Evolutionary conservation across 208 protist species (phyloP).

Genomic region (Tritrichomonas musculus): DNA sequence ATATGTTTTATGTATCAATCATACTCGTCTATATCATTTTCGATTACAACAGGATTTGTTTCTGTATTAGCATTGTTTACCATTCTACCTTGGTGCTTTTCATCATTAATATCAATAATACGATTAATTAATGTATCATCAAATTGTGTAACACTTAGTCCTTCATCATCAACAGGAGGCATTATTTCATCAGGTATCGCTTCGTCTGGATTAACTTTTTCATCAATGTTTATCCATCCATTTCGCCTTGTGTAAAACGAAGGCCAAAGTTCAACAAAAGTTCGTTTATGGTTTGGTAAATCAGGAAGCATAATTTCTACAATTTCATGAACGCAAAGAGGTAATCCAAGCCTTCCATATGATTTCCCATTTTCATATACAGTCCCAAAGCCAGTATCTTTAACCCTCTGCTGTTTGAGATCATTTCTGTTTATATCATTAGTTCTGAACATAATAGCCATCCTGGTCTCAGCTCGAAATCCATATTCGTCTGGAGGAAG

Average conservation of each 20-base stretch:
- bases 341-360: neutral
- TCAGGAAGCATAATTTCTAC: constrained; percentile 5
- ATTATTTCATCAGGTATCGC: no score
- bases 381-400: neutral
- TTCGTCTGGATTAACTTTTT: neutral
- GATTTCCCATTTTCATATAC: neutral
- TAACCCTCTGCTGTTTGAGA: neutral
- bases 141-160: no score
- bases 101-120: no score
- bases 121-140: no score
- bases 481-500: neutral
- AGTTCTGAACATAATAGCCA: neutral
- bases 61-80: no score
- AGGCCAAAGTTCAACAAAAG: constrained; percentile 20
- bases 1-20: no score
- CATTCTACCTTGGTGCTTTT: no score
- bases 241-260: neutral
- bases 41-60: no score
- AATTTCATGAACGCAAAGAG: neutral
- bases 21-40: no score
- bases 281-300: neutral
- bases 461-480: neutral
- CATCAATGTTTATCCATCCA: neutral
- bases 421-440: constrained; percentile 18
- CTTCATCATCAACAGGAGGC: no score